Conservation (phyloP, 192 early-diverging fungal genomes). For the Coemansia sp. region DNA sequence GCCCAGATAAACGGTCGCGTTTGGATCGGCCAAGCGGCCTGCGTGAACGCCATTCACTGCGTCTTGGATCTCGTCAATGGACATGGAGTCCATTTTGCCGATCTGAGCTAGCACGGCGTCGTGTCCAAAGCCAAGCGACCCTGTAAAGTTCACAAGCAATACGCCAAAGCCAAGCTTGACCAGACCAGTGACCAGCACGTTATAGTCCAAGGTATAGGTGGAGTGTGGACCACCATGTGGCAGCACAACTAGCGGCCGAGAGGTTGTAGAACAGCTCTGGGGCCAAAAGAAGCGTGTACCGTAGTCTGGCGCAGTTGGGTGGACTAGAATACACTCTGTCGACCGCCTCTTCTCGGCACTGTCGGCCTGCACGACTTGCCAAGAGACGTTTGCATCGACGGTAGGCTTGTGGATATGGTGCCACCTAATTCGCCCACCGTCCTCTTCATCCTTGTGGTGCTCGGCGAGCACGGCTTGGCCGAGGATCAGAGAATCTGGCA, state of each 20-base stretch:
- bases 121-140: constrained; percentile 81
- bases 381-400: constrained; percentile 5
- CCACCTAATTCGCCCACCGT: constrained; percentile 20
- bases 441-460: background rate
- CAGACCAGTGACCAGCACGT: constrained; percentile 51
- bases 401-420: constrained; percentile 1
- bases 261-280: background rate
- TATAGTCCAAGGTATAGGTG: constrained; percentile 59
- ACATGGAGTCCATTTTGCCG: constrained; percentile 68
- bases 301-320: constrained; percentile 21
- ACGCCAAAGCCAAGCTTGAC: constrained; percentile 68
- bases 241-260: constrained; percentile 66
- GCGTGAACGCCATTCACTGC: constrained; percentile 40
- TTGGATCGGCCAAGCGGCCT: constrained; percentile 50
- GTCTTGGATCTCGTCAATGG: constrained; percentile 68
- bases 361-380: constrained; percentile 20
- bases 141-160: constrained; percentile 76
- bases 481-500: constrained; percentile 55
- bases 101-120: constrained; percentile 64
- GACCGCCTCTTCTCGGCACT: background rate
- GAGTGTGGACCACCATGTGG: constrained; percentile 85
- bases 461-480: constrained; percentile 16
- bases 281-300: constrained; percentile 39
- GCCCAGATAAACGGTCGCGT: constrained; percentile 65
- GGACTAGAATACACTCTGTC: constrained; percentile 42